Conservation (phyloP, 1,139 yeast species). For the Trichomonascaceae sp. region DNA sequence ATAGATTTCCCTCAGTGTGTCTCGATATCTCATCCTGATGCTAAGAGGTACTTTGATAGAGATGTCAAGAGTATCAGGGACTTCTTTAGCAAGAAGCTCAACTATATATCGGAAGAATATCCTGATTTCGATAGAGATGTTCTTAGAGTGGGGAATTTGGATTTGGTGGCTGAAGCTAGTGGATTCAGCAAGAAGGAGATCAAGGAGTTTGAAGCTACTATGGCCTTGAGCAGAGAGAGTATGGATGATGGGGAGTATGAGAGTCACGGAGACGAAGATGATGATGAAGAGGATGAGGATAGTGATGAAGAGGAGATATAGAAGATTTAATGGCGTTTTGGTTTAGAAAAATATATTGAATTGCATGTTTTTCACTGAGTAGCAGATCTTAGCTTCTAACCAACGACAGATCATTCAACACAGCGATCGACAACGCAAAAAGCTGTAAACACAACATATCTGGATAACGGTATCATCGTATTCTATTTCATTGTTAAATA, state of each 20-base stretch:
- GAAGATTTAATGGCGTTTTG: background rate
- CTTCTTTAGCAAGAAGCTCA: slow-evolving; percentile 74
- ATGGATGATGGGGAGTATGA: slow-evolving; percentile 28
- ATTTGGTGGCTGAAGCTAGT: slow-evolving; percentile 81
- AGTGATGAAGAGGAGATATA: background rate
- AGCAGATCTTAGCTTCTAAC: background rate
- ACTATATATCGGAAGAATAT: slow-evolving; percentile 70
- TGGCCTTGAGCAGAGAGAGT: slow-evolving; percentile 47
- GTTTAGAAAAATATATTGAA: background rate
- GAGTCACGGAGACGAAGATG: slow-evolving; percentile 31
- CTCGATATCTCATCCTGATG: slow-evolving; percentile 84
- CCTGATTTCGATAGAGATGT: slow-evolving; percentile 80
- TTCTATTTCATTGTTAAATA: slow-evolving; percentile 2
- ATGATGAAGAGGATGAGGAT: slow-evolving; percentile 16
- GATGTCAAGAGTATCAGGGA: slow-evolving; percentile 86
- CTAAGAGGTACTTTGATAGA: slow-evolving; percentile 78
- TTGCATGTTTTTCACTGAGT: background rate
- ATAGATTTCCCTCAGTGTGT: slow-evolving; percentile 99
- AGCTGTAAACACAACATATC: no score
- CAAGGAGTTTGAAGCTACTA: slow-evolving; percentile 70
- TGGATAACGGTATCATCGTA: no score
- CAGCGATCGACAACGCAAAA: no score
- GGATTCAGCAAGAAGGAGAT: slow-evolving; percentile 77
- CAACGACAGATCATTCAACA: background rate
- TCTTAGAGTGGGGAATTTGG: slow-evolving; percentile 59